Evolutionary conservation across 148 eudicot species (phyloP).

Genomic region (Dysphania ambrosioides): DNA sequence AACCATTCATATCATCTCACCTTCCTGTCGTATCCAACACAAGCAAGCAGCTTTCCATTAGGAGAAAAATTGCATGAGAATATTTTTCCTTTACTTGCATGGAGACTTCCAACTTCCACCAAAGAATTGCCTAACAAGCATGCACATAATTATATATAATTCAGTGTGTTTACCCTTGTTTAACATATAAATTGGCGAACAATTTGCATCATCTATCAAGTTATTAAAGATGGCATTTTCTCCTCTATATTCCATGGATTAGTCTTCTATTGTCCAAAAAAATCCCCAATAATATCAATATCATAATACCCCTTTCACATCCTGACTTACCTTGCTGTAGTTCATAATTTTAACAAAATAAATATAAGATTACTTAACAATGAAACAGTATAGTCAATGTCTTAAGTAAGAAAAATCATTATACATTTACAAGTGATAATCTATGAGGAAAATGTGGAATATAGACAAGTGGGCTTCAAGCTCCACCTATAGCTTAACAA

Average conservation of each 20-base stretch:
- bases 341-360: neutral
- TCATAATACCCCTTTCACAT: neutral
- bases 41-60: constrained; percentile 43
- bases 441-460: neutral
- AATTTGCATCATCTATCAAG: neutral
- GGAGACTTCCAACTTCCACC: constrained; percentile 25
- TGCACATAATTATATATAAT: neutral
- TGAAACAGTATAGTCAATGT: neutral
- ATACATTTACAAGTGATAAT: neutral
- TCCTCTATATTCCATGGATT: neutral
- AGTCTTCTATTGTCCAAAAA: neutral
- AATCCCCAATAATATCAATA: neutral
- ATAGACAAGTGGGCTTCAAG: neutral
- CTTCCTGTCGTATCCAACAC: constrained; percentile 56
- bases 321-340: neutral
- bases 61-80: constrained; percentile 47
- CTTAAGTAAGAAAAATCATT: neutral
- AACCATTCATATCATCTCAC: constrained; percentile 22
- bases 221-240: neutral
- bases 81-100: constrained; percentile 33
- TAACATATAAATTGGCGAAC: no score
- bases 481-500: neutral
- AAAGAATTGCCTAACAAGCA: constrained; percentile 19
- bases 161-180: neutral
- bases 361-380: neutral